Conservation (phyloP, 1,284 basidiomycete genomes). For the Taiwanofungus camphoratus region DNA sequence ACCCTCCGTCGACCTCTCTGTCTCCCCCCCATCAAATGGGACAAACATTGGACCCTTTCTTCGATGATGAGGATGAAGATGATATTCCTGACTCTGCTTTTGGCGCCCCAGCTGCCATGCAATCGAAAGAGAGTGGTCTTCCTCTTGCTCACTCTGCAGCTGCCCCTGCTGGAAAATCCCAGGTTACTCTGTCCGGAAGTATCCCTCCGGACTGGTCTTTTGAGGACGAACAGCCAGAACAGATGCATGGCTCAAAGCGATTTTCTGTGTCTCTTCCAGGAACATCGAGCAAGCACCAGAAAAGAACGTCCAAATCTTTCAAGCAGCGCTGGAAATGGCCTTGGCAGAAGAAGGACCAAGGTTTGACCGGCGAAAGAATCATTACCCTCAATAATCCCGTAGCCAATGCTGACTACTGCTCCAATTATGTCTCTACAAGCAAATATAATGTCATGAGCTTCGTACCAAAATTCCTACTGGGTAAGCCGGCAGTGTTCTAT, state of each 20-base stretch:
- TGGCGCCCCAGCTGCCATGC: slow-evolving; percentile 50
- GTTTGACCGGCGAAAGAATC: slow-evolving; percentile 57
- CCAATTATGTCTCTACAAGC: slow-evolving; percentile 90
- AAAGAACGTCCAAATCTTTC: slow-evolving; percentile 18
- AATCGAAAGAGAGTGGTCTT: slow-evolving; percentile 65
- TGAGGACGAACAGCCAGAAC: slow-evolving; percentile 51
- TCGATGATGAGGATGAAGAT: slow-evolving; percentile 67
- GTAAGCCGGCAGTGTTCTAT: slow-evolving; percentile 40
- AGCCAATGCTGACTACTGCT: slow-evolving; percentile 63
- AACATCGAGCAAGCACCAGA: slow-evolving; percentile 11
- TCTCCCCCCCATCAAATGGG: slow-evolving; percentile 24
- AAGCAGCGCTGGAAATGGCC: slow-evolving; percentile 66
- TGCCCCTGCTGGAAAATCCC: slow-evolving; percentile 56
- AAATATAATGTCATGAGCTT: slow-evolving; percentile 94
- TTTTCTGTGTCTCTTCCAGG: slow-evolving; percentile 41
- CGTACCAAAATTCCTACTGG: slow-evolving; percentile 88
- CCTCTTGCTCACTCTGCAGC: slow-evolving; percentile 53
- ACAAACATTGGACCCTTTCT: slow-evolving; percentile 67
- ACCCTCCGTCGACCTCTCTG: slow-evolving; percentile 42
- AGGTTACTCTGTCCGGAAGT: slow-evolving; percentile 35
- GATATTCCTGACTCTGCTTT: slow-evolving; percentile 61
- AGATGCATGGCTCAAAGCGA: slow-evolving; percentile 34
- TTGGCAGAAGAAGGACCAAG: slow-evolving; percentile 66
- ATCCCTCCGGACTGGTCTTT: slow-evolving; percentile 66
- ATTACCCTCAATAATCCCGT: slow-evolving; percentile 69